Conservation (phyloP, 495 filamentous ascomycete genomes). For the Penicillium herquei region DNA sequence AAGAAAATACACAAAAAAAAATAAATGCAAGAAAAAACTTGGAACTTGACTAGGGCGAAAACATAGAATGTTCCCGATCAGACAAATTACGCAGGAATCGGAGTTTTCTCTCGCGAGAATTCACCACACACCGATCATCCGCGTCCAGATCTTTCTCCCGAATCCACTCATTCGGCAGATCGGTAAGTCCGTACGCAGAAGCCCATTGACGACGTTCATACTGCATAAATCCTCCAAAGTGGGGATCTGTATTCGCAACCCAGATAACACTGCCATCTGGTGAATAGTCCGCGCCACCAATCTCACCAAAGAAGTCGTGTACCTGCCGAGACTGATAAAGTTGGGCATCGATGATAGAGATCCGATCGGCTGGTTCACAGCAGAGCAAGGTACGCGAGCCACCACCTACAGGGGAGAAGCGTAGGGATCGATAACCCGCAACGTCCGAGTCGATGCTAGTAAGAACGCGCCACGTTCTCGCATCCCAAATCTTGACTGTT, state of each 20-base stretch:
- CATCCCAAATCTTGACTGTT: conserved; percentile 82
- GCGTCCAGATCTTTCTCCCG: conserved; percentile 32
- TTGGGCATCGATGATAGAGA: conserved; percentile 74
- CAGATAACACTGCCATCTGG: conserved; percentile 70
- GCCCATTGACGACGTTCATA: conserved; percentile 60
- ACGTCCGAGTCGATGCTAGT: conserved; percentile 69
- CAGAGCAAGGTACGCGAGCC: conserved; percentile 73
- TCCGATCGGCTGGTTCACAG: conserved; percentile 80
- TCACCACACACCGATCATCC: conserved; percentile 37
- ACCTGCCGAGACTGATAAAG: conserved; percentile 68
- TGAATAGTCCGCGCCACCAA: conserved; percentile 73
- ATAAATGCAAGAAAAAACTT: not conserved
- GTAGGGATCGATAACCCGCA: conserved; percentile 72
- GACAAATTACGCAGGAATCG: conserved; percentile 34
- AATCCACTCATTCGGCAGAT: conserved; percentile 39
- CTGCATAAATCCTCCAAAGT: conserved; percentile 77
- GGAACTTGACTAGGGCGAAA: conserved; percentile 24
- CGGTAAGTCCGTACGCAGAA: conserved; percentile 26
- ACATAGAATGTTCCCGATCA: conserved; percentile 36
- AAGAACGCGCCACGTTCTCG: conserved; percentile 66
- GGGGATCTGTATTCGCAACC: conserved; percentile 71
- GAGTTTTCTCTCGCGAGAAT: conserved; percentile 30
- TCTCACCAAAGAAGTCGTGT: conserved; percentile 82
- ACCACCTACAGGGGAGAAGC: conserved; percentile 76
- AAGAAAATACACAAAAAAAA: no score